These are phyloP conservation scores for Cystobasidium sp. DNA, from an alignment of 1,284 basidiomycete genomes.

Conservation along the genomic window DNA sequence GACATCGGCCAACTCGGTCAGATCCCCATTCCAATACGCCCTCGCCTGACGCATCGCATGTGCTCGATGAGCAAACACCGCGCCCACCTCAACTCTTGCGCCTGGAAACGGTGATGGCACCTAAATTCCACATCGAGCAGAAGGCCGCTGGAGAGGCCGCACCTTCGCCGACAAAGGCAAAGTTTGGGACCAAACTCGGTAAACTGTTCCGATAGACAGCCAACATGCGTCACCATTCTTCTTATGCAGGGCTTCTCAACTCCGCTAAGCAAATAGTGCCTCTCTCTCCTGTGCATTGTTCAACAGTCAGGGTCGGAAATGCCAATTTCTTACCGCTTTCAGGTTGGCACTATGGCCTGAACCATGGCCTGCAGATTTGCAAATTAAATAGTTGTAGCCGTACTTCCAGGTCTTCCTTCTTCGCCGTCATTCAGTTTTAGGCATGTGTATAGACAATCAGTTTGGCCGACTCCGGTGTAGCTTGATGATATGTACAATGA, in stretches of 20 bases:
- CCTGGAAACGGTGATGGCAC: constrained; percentile 34
- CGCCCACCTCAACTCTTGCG: constrained; percentile 25
- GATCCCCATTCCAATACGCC: constrained; percentile 21
- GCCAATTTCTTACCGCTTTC: too few species aligned
- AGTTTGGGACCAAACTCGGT: constrained; percentile 36
- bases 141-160: constrained; percentile 40
- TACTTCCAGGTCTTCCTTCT: constrained; percentile 7
- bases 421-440: background rate
- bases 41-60: constrained; percentile 23
- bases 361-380: too few species aligned
- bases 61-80: constrained; percentile 24
- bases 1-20: constrained; percentile 24
- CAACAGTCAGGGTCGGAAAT: too few species aligned
- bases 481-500: background rate
- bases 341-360: background rate
- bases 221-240: background rate
- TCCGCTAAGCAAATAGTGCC: too few species aligned
- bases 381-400: background rate
- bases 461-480: background rate
- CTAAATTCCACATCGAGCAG: constrained; percentile 40
- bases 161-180: constrained; percentile 36
- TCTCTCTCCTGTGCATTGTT: too few species aligned
- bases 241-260: background rate
- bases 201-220: constrained; percentile 33
- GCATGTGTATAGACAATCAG: constrained; percentile 19